Evolutionary conservation across 2,329 filamentous ascomycete genomes (phyloP), one percentile per base, ranked within the genome.

Genomic region (Verticillium longisporum): DNA sequence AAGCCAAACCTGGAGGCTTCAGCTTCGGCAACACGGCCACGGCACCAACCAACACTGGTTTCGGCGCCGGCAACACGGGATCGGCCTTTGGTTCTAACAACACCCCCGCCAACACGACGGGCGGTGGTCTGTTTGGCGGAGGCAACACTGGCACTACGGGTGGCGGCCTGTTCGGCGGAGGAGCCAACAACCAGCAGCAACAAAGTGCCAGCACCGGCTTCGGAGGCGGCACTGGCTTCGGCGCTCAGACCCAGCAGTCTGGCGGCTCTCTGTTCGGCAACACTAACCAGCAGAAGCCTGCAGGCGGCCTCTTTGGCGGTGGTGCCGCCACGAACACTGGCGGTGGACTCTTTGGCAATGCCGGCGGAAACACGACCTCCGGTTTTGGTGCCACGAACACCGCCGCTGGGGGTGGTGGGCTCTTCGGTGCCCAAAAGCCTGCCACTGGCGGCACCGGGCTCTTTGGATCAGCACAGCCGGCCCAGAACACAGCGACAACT

Each of bases 331-430:
- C 61, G 5, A 75, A 74, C 50, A 68, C 75, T 11, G 72, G 71
- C 14, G 73, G 75, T 13, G 73, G 76, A 26, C 68, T 79, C 4
- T 80, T 80, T 57, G 77, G 77, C 54, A 68, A 60, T 64, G 74
- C 64, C 66, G 73, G 69, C 21, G 33, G 56, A 14, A 57, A 34
- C 21, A 38, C 56, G 18, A 57, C 56, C 36, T 70, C 78, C 18
- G 73, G 75, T 26, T 76, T 80, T 15, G 67, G 81, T 2, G 82
- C 84, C 66, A 79, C 80, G 15, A 68, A 60, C 15, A 66, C 74
- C 59, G 70, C 75, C 4, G 57, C 66, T 31, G 61, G 71, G 5
- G 66, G 67, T 26, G 74, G 74, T 11, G 74, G 77, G 41, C 68
- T 82, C 1, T 83, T 82, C 58, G 73, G 63, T 34, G 61, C 75